phyloP scores from a whole-genome alignment of 106 monocot species.

The Narthecium ossifragum region DNA sequence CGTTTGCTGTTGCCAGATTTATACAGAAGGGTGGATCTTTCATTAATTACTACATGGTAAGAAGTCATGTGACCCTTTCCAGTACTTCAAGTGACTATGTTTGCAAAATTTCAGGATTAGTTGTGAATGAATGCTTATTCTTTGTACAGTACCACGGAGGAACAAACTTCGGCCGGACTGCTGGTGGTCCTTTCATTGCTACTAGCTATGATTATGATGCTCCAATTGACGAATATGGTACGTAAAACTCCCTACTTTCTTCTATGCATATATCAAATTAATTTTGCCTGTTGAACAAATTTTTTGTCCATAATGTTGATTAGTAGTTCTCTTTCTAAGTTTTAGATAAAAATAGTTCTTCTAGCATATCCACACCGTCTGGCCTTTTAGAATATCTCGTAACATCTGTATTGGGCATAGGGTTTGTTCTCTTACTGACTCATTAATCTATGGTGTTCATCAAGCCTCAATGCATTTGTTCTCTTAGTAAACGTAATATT shows the following conservation, averaged over 20 bases:
- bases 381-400: too few species aligned
- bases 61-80: background rate
- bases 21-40: constrained; percentile 47
- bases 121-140: background rate
- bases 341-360: too few species aligned
- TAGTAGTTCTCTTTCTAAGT: too few species aligned
- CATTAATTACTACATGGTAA: constrained; percentile 47
- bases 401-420: too few species aligned
- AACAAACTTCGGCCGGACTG: constrained; percentile 41
- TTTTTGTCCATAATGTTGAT: background rate
- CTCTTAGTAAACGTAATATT: too few species aligned
- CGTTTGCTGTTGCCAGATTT: constrained; percentile 39
- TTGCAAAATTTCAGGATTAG: background rate
- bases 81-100: background rate
- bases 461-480: too few species aligned
- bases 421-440: too few species aligned
- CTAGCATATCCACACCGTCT: too few species aligned
- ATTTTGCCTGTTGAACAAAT: background rate
- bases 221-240: constrained; percentile 49
- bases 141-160: constrained; percentile 38
- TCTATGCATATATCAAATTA: background rate
- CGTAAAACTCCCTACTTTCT: background rate
- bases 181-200: constrained; percentile 43
- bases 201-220: constrained; percentile 47
- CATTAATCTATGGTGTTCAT: too few species aligned